Base-by-base conservation (phyloP, 345 rosid species). In the Eucalyptus regnans region DNA sequence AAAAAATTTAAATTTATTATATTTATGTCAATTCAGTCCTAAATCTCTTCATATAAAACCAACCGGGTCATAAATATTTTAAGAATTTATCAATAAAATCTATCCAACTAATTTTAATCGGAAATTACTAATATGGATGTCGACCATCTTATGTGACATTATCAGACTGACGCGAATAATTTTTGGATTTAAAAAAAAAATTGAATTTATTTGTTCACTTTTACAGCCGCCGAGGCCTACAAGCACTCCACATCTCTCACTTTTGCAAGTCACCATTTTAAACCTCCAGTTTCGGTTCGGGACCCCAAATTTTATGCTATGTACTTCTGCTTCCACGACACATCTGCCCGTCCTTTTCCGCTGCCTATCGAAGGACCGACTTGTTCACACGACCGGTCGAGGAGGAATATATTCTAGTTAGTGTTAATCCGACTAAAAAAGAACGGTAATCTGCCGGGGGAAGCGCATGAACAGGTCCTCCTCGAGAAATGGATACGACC, bases 81-180 rank as follows among this genome's bases (percentile, higher is more conserved):
- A 13, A 49, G 4, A 12, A 12, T 49, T 10, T 49, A 12, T 49
- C 14, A 13, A 12, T 49, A 49, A 11, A 12, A 49, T 49, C 12
- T 49, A 11, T 49, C 14, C 4, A 4, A 1, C 12, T 12, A 49
- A 56, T 22, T 8, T 23, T 56, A 2, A 8, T 20, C 9, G 1
- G 9, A 56, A 54, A 54, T 54, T 22, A 2, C 3, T 54, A 8
- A 20, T 2, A 8, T 22, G 9, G 12, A 54, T 1, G 18, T 8
- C 4, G 5, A 7, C 8, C 12, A 11, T 49, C 12, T 22, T 54
- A 22, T 0, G 11, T 54, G 3, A 56, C 0, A 56, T 2, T 4
- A 0, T 3, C 1, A 2, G 11, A 8, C 8, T 56, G 27, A 9
- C 3, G 10, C 44, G 8, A 43, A 43, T 43, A 11, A 9, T 49